Percentiles rank a stretch among this genome's conserved stretches.
Conservation (phyloP, 139 green algal genomes). For the Tetradesmus obliquus region DNA sequence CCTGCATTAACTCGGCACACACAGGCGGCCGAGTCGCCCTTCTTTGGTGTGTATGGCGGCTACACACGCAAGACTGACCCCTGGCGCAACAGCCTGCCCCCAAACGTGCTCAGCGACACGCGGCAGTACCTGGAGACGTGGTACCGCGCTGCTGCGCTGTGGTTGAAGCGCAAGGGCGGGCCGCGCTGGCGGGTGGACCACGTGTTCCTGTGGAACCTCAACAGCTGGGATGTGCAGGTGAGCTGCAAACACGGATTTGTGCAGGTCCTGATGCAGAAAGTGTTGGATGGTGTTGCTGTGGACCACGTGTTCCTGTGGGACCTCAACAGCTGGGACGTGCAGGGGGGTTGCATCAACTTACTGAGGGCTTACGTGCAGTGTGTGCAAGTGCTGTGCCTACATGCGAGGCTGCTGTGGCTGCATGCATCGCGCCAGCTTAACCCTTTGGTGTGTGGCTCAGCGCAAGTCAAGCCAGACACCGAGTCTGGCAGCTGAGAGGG, state of each 20-base stretch:
- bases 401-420: too few species aligned
- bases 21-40: conserved; percentile 40
- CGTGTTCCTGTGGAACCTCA: conserved; percentile 61
- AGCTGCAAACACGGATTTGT: not conserved
- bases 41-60: conserved; percentile 58
- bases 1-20: too few species aligned
- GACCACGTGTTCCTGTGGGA: conserved; percentile 62
- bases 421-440: too few species aligned
- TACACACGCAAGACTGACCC: conserved; percentile 50
- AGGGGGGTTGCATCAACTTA: not conserved
- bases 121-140: conserved; percentile 40
- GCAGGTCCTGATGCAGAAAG: not conserved
- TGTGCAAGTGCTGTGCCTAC: not conserved
- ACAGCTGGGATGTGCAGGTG: conserved; percentile 61
- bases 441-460: too few species aligned
- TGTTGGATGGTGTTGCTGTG: not conserved
- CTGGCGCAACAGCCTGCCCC: conserved; percentile 28
- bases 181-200: conserved; percentile 53
- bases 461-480: too few species aligned
- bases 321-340: conserved; percentile 59
- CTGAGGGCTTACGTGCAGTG: not conserved
- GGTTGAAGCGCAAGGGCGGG: conserved; percentile 47
- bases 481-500: too few species aligned
- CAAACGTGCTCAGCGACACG: not conserved
- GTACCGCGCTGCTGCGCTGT: conserved; percentile 46